These are phyloP conservation scores for Hemileia vastatrix DNA, from an alignment of 1,284 basidiomycete genomes.

Conservation along the genomic window DNA sequence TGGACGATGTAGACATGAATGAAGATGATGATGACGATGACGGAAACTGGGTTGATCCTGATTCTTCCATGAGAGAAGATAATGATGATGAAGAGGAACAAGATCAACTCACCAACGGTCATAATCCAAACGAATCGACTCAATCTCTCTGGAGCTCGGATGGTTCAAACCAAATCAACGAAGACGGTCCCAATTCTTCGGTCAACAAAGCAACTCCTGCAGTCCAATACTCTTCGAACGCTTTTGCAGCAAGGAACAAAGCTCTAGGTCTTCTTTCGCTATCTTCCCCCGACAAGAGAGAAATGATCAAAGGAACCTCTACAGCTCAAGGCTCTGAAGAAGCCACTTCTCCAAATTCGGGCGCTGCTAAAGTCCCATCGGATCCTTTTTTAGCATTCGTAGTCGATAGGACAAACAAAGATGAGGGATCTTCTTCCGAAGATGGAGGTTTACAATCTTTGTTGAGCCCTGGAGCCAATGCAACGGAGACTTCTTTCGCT, in stretches of 20 bases:
- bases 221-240: neutral
- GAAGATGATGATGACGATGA: conserved; percentile 19
- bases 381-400: conserved; percentile 36
- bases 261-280: conserved; percentile 3
- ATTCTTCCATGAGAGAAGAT: conserved; percentile 28
- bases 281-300: conserved; percentile 4
- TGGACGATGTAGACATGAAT: conserved; percentile 16
- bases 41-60: conserved; percentile 25
- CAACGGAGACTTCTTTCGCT: neutral
- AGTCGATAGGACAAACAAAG: conserved; percentile 20
- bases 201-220: conserved; percentile 23
- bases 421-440: neutral
- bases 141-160: neutral
- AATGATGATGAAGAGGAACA: conserved; percentile 28
- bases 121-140: neutral
- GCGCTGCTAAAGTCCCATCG: conserved; percentile 21
- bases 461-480: neutral
- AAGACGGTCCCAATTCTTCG: conserved; percentile 30
- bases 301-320: neutral
- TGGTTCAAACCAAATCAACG: neutral
- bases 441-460: neutral
- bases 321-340: neutral
- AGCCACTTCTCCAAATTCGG: conserved; percentile 5
- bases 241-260: neutral
- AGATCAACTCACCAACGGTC: neutral